A percentile compares a stretch with the other conserved stretches of the same genome.
These are phyloP conservation scores for Chlorella sp. DNA, from an alignment of 139 green algal genomes.

Conservation along the genomic window DNA sequence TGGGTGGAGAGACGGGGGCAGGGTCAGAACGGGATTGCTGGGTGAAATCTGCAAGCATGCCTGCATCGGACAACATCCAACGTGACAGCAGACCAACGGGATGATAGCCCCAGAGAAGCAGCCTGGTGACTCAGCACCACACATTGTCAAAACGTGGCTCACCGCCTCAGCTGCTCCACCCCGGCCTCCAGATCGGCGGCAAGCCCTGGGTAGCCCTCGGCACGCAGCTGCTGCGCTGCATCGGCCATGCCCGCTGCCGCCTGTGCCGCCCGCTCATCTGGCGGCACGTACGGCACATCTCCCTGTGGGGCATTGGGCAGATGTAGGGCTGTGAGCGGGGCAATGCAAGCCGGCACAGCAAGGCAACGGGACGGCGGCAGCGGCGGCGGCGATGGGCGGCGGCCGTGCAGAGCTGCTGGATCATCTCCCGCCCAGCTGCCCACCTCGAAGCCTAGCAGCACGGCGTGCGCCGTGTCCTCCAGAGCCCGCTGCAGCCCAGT, in stretches of 20 bases:
- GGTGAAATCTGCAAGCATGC: neutral
- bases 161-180: neutral
- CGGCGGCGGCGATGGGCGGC: neutral
- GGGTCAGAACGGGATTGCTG: neutral
- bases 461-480: constrained; percentile 15
- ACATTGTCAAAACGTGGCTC: neutral
- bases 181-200: neutral
- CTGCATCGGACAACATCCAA: neutral
- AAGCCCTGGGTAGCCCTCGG: neutral
- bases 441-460: constrained; percentile 20
- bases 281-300: constrained; percentile 3
- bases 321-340: neutral
- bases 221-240: neutral
- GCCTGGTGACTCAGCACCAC: too few species aligned
- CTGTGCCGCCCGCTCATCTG: neutral
- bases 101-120: neutral
- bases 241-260: neutral
- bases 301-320: neutral
- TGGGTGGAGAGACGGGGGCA: neutral
- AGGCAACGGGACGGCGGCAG: neutral
- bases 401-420: neutral
- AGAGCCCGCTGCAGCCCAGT: neutral
- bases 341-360: neutral
- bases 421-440: neutral
- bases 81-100: neutral